Percentiles rank a stretch among this genome's conserved stretches.
phyloP scores from a whole-genome alignment of 768 basidiomycete genomes.

The Mrakia frigida region DNA sequence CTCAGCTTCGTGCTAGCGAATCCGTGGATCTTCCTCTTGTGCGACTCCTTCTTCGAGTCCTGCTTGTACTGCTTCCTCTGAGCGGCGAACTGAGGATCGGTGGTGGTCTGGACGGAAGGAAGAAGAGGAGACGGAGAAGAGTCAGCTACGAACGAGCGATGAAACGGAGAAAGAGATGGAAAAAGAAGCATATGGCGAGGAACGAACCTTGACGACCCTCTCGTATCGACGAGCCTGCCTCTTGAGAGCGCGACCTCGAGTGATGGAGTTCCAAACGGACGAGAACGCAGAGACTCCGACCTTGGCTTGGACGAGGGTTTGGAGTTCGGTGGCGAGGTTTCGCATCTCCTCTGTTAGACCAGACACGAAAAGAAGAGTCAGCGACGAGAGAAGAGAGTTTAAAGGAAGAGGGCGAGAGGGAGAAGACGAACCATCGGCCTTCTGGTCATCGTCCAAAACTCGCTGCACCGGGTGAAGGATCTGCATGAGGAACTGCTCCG shows the following conservation, averaged over 20 bases:
- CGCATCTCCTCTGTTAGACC: conserved; percentile 67
- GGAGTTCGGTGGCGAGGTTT: conserved; percentile 70
- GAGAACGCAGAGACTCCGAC: conserved; percentile 85
- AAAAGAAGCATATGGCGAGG: not conserved
- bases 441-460: conserved; percentile 75
- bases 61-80: conserved; percentile 69
- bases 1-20: conserved; percentile 40
- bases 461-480: conserved; percentile 82
- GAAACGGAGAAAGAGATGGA: too few relatives aligned
- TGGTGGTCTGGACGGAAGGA: conserved; percentile 52
- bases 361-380: not conserved
- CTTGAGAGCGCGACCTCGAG: conserved; percentile 62
- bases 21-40: conserved; percentile 61
- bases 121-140: not conserved
- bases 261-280: conserved; percentile 67
- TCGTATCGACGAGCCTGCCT: conserved; percentile 67
- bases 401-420: not conserved
- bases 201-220: conserved; percentile 51
- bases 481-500: conserved; percentile 71
- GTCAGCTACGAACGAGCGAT: not conserved
- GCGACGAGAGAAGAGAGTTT: not conserved
- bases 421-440: conserved; percentile 40
- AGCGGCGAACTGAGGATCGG: conserved; percentile 69
- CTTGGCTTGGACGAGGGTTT: conserved; percentile 78
- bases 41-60: conserved; percentile 71